These are phyloP conservation scores for Cyclotella atomus DNA, from an alignment of 108 stramenopile species.

Conservation along the genomic window DNA sequence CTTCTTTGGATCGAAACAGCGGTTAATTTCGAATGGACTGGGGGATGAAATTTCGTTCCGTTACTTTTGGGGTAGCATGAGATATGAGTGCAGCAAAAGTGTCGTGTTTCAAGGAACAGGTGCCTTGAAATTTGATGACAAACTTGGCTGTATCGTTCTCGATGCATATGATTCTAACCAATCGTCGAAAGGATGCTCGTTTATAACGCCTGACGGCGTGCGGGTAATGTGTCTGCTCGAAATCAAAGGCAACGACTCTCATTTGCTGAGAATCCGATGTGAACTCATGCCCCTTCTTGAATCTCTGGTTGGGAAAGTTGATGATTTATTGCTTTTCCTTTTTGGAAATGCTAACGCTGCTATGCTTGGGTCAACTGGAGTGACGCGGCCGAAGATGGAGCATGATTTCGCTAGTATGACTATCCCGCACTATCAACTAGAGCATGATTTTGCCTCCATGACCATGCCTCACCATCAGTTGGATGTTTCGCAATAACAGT, in stretches of 20 bases:
- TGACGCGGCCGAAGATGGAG: not conserved
- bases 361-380: not conserved
- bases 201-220: slow-evolving; percentile 32
- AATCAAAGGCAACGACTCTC: slow-evolving; percentile 9
- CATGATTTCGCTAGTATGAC: slow-evolving; percentile 34
- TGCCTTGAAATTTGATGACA: slow-evolving; percentile 10
- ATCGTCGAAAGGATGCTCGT: slow-evolving; percentile 31
- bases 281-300: slow-evolving; percentile 18
- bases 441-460: slow-evolving; percentile 12
- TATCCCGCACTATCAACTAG: slow-evolving; percentile 7
- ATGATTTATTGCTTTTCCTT: slow-evolving; percentile 28
- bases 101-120: slow-evolving; percentile 2
- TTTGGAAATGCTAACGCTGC: slow-evolving; percentile 23
- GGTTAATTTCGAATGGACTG: slow-evolving; percentile 21
- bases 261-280: slow-evolving; percentile 28
- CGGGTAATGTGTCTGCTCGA: slow-evolving; percentile 32
- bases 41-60: slow-evolving; percentile 71
- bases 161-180: not conserved
- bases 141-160: slow-evolving; percentile 26
- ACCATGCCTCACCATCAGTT: slow-evolving; percentile 1
- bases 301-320: slow-evolving; percentile 20
- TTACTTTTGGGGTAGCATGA: slow-evolving; percentile 70
- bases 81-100: slow-evolving; percentile 11
- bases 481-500: not conserved
- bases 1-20: slow-evolving; percentile 49